Percentiles rank a stretch among this genome's conserved stretches.
These are phyloP conservation scores for Pichia sp. DNA, from an alignment of 1,139 yeast species.

Conservation along the genomic window DNA sequence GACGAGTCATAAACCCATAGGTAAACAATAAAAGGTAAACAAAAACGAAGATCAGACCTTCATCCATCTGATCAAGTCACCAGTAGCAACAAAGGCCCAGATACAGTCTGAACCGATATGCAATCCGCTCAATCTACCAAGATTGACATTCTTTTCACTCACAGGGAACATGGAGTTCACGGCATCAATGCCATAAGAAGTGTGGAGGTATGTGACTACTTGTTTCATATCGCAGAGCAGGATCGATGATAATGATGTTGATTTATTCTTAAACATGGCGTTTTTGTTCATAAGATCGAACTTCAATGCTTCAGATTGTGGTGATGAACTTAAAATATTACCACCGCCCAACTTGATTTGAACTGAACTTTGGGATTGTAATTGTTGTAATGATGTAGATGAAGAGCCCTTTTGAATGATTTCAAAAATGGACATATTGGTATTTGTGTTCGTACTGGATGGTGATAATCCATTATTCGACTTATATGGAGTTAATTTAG, in stretches of 20 bases:
- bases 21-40: too few species aligned
- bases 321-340: neutral
- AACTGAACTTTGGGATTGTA: conserved; percentile 7
- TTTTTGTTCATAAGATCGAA: neutral
- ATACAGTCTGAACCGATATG: conserved; percentile 39
- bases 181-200: conserved; percentile 20
- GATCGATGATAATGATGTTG: neutral
- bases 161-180: conserved; percentile 33
- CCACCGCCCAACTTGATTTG: conserved; percentile 9
- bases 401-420: conserved; percentile 29
- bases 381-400: conserved; percentile 17
- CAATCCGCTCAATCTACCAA: conserved; percentile 47
- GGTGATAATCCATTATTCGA: conserved; percentile 7
- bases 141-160: conserved; percentile 29
- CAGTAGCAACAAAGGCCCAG: conserved; percentile 54
- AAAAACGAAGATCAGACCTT: too few species aligned
- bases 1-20: too few species aligned
- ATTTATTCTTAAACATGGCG: neutral
- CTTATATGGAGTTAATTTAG: neutral
- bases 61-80: conserved; percentile 47
- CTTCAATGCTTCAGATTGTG: conserved; percentile 3
- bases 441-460: conserved; percentile 14
- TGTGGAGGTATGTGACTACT: conserved; percentile 18
- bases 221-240: conserved; percentile 1
- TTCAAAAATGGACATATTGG: conserved; percentile 27